Percentiles rank a stretch among this genome's conserved stretches.
Conservation (phyloP, 1,284 basidiomycete genomes). For the Ceratobasidium sp. region DNA sequence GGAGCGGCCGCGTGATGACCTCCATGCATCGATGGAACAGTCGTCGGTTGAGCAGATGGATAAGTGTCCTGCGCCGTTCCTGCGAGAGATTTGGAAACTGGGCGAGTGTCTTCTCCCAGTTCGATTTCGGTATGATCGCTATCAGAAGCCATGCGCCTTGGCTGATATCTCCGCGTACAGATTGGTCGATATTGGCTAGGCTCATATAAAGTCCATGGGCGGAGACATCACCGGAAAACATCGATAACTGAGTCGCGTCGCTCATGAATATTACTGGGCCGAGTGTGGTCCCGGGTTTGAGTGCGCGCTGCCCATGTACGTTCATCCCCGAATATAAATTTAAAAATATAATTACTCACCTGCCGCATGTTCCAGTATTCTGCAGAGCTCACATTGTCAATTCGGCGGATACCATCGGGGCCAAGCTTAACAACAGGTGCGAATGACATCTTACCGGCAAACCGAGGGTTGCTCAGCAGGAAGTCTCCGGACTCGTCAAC, state of each 20-base stretch:
- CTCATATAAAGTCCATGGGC: constrained; percentile 10
- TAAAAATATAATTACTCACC: constrained; percentile 3
- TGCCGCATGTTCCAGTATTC: constrained; percentile 14
- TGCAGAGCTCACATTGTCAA: background rate
- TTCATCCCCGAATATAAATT: background rate
- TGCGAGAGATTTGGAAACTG: background rate
- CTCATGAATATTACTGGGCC: background rate
- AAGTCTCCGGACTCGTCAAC: background rate
- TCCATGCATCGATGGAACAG: constrained; percentile 9
- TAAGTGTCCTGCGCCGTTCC: background rate
- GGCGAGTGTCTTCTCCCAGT: background rate
- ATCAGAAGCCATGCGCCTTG: constrained; percentile 6
- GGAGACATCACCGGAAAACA: background rate
- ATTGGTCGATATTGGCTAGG: constrained; percentile 13
- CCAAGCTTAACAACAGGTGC: background rate
- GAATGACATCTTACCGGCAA: constrained; percentile 16
- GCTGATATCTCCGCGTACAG: background rate
- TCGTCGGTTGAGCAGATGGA: constrained; percentile 5
- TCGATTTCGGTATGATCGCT: constrained; percentile 10
- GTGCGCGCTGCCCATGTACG: background rate
- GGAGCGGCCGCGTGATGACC: background rate
- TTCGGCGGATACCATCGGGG: background rate
- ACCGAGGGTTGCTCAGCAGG: constrained; percentile 3
- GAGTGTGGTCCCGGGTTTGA: background rate
- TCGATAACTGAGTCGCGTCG: background rate